Evolutionary conservation across 2,329 filamentous ascomycete genomes (phyloP).

Genomic region (Fusarium albosuccineum): DNA sequence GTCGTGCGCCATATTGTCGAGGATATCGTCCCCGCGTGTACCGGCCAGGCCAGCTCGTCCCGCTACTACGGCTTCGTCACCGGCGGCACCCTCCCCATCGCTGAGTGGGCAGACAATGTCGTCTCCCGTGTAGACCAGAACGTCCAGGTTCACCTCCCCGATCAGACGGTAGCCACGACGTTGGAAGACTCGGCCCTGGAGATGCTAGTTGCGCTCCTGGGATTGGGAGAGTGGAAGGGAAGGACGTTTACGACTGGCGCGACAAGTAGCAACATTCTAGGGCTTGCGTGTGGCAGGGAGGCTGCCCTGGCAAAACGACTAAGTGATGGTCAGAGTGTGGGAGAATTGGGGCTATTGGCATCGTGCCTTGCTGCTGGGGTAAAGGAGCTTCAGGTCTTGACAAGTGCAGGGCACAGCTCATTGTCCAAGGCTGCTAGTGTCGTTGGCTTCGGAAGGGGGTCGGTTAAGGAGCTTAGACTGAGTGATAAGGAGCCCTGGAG

Average conservation of each 20-base stretch:
- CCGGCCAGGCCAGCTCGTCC: conserved; percentile 71
- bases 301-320: conserved; percentile 62
- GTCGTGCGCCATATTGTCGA: conserved; percentile 57
- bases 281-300: conserved; percentile 76
- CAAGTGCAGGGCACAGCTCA: conserved; percentile 86
- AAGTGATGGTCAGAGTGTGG: conserved; percentile 60
- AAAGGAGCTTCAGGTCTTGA: conserved; percentile 79
- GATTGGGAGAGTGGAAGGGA: conserved; percentile 71
- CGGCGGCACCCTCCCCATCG: conserved; percentile 82
- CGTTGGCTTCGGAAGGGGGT: conserved; percentile 79
- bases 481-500: conserved; percentile 71
- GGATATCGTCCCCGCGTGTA: conserved; percentile 71
- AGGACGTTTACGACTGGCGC: conserved; percentile 70
- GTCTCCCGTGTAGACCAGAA: conserved; percentile 87
- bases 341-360: conserved; percentile 75
- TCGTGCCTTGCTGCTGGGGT: conserved; percentile 76
- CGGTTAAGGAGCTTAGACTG: conserved; percentile 71
- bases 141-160: conserved; percentile 82
- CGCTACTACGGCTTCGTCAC: conserved; percentile 93
- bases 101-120: conserved; percentile 85
- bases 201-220: conserved; percentile 77
- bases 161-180: conserved; percentile 79
- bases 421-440: conserved; percentile 86
- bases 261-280: conserved; percentile 86
- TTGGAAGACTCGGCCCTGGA: conserved; percentile 80